Evolutionary conservation across 2,329 filamentous ascomycete species (phyloP), one percentile per base, ranked within the genome.

Genomic region (Neobulgaria alba): DNA sequence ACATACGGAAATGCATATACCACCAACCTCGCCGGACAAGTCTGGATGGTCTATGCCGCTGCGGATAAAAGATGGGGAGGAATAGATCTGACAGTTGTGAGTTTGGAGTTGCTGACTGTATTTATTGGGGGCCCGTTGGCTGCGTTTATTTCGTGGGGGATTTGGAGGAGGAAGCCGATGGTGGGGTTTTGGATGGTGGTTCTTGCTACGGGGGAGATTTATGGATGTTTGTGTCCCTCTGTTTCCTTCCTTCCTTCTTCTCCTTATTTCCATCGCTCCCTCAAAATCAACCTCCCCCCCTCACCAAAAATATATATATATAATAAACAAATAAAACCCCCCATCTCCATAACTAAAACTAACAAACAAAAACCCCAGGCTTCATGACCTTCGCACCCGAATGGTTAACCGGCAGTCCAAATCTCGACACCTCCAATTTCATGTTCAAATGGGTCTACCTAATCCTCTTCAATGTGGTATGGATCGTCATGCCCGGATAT

Each of bases 351-450:
- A 23, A 21, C 7, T 33, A 17, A n/a, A n/a, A n/a, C n/a, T n/a
- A n/a, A n/a, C 32, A 36, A 12, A 45, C 14, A 10, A 21, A n/a
- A 9, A n/a, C 26, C 12, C 5, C 16, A 76, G 74, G 78, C 14
- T 83, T 78, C 63, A 82, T 83, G 73, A 83, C 79, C 0, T 83
- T 83, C 57, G 77, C 73, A 60, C 79, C 79, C 10, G 79, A 83
- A 61, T 83, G 79, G 79, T 63, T 83, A 10, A 73, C 69, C 2
- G 71, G 69, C 38, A 82, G 71, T 56, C 56, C 69, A 48, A 80
- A 79, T 55, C 70, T 83, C 44, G 75, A 82, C 57, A 67, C 68
- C 14, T 77, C 69, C 62, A 82, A 82, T 61, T 80, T 75, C 52
- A 79, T 83, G 75, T 59, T 54, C 18, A 43, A 46, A 29, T 82